Percentiles rank a stretch among this genome's conserved stretches.
Evolutionary conservation across 129 eudicot genomes (phyloP).

Genomic region (Solidago caesia): DNA sequence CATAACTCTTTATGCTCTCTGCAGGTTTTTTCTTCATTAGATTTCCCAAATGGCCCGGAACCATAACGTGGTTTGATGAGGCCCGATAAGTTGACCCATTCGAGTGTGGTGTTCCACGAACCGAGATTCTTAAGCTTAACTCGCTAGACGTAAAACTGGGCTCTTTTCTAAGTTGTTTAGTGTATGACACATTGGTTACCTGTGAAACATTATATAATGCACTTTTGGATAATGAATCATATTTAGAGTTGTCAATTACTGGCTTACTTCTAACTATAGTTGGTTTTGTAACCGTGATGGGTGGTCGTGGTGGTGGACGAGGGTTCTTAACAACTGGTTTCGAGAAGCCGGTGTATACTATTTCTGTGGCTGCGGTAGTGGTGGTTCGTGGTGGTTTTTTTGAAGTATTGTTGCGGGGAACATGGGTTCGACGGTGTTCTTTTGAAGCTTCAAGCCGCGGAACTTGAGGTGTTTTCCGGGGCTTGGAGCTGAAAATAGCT

Average conservation of each 20-base stretch:
- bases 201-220: conserved; percentile 38
- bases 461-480: conserved; percentile 31
- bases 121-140: conserved; percentile 41
- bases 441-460: conserved; percentile 42
- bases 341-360: conserved; percentile 20
- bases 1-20: background rate
- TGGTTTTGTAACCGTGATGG: conserved; percentile 21
- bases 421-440: conserved; percentile 27
- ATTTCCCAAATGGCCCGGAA: conserved; percentile 62
- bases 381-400: conserved; percentile 33
- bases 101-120: conserved; percentile 33
- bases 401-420: conserved; percentile 11
- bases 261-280: conserved; percentile 7
- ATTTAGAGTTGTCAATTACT: background rate
- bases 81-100: conserved; percentile 47
- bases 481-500: conserved; percentile 38
- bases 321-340: conserved; percentile 32
- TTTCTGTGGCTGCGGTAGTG: conserved; percentile 23
- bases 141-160: conserved; percentile 53
- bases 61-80: conserved; percentile 48
- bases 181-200: conserved; percentile 42
- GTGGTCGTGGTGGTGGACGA: conserved; percentile 26
- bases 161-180: conserved; percentile 43
- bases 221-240: conserved; percentile 17
- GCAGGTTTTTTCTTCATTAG: conserved; percentile 39